phyloP scores from a whole-genome alignment of 2,329 filamentous ascomycete genomes.

The Claviceps pazoutovae region DNA sequence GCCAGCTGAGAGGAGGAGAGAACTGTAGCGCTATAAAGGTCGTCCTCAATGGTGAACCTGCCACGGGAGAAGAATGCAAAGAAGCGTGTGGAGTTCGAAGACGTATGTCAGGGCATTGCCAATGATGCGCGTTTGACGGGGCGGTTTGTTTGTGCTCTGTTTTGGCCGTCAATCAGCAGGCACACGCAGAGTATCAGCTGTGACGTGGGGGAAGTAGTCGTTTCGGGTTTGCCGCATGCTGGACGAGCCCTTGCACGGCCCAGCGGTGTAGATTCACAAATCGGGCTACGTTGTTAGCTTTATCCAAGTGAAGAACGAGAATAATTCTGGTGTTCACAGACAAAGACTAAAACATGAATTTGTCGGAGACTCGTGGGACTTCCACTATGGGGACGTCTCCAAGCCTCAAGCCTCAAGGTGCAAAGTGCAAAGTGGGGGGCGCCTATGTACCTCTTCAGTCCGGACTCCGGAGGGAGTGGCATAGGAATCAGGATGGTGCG shows the following conservation, averaged over 20 bases:
- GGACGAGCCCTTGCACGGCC: not conserved
- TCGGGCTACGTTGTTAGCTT: not conserved
- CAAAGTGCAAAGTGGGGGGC: too few relatives aligned
- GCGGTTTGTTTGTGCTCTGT: not conserved
- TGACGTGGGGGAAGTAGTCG: not conserved
- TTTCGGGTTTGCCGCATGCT: not conserved
- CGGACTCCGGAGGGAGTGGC: too few relatives aligned
- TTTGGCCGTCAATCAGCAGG: not conserved
- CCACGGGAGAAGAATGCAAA: not conserved
- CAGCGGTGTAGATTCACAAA: not conserved
- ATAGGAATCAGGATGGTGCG: too few relatives aligned
- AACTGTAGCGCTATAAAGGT: not conserved
- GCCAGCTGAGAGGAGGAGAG: too few relatives aligned
- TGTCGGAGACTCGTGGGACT: too few relatives aligned
- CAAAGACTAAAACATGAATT: too few relatives aligned
- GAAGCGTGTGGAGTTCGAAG: not conserved
- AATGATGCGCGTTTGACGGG: not conserved
- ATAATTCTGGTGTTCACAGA: too few relatives aligned
- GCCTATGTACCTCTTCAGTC: too few relatives aligned
- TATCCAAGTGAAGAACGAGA: too few relatives aligned
- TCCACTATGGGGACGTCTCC: too few relatives aligned
- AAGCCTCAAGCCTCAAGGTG: too few relatives aligned
- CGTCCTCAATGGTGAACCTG: not conserved
- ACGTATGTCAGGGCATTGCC: not conserved
- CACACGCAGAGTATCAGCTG: not conserved